Conservation (phyloP, 345 rosid genomes). For the Pseudoturritis turrita region DNA sequence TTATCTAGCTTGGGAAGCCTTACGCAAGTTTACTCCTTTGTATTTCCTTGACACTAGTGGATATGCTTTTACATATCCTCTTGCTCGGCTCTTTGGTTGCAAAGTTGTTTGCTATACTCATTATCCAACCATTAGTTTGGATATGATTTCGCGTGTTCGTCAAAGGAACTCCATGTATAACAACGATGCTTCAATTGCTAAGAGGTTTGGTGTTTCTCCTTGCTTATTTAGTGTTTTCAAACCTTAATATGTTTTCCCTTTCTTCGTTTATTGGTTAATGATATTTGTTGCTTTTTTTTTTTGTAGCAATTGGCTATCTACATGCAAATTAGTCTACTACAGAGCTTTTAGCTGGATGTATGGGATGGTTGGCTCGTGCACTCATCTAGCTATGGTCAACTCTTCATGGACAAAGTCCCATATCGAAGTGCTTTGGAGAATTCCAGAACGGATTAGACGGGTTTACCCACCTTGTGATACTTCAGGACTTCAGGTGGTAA, state of each 20-base stretch:
- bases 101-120: constrained; percentile 90
- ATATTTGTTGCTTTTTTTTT: not conserved
- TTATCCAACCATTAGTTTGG: constrained; percentile 91
- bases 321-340: constrained; percentile 67
- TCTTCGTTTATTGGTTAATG: not conserved
- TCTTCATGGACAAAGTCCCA: constrained; percentile 95
- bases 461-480: constrained; percentile 97
- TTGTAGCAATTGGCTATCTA: constrained; percentile 77
- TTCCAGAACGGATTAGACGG: constrained; percentile 58
- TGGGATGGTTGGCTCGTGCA: constrained; percentile 80
- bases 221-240: not conserved
- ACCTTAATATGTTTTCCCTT: not conserved
- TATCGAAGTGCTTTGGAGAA: constrained; percentile 76
- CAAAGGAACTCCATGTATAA: constrained; percentile 72
- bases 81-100: constrained; percentile 92
- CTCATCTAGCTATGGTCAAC: constrained; percentile 89
- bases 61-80: constrained; percentile 88
- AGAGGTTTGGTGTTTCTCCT: constrained; percentile 46
- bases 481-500: constrained; percentile 81
- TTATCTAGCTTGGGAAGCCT: constrained; percentile 85
- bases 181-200: constrained; percentile 61
- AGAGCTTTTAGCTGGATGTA: constrained; percentile 74
- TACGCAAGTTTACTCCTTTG: constrained; percentile 67
- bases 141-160: constrained; percentile 88
- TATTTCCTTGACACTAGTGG: constrained; percentile 82